A percentile compares a stretch with the other conserved stretches of the same genome.
phyloP scores from a whole-genome alignment of 352 stramenopile species.

The Aphanomyces euteiches region DNA sequence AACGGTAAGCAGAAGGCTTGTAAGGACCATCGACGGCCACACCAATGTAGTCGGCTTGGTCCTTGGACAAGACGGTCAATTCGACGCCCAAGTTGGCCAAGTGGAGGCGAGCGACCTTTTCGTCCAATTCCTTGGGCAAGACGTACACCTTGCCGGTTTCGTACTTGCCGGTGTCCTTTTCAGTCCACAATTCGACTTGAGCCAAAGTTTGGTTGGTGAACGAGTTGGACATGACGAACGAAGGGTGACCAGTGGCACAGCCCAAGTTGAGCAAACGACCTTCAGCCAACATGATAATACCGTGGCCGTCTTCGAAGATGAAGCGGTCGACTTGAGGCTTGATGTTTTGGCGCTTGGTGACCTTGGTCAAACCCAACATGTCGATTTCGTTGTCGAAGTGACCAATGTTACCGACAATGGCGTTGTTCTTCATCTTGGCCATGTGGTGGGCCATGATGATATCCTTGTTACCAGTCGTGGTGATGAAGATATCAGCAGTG shows the following conservation, averaged over 20 bases:
- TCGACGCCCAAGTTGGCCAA: constrained; percentile 93
- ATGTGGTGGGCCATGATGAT: constrained; percentile 97
- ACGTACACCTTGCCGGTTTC: constrained; percentile 95
- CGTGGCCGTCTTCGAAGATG: constrained; percentile 94
- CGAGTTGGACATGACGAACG: constrained; percentile 99
- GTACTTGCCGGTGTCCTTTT: constrained; percentile 96
- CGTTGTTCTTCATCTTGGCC: constrained; percentile 99
- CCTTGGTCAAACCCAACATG: constrained; percentile 90
- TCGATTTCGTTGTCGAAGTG: constrained; percentile 99
- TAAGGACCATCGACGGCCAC: constrained; percentile 91
- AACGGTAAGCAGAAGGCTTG: constrained; percentile 98
- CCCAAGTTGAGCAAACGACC: constrained; percentile 97
- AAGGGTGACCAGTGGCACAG: constrained; percentile 98
- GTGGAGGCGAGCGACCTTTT: constrained; percentile 98
- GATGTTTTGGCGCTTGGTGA: constrained; percentile 95
- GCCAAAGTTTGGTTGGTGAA: constrained; percentile 99
- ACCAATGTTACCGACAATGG: constrained; percentile 99
- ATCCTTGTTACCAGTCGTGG: constrained; percentile 98
- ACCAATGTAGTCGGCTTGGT: constrained; percentile 98
- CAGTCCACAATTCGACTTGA: constrained; percentile 98
- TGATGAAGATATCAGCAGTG: constrained; percentile 97
- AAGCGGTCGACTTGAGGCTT: constrained; percentile 99
- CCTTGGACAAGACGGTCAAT: constrained; percentile 91
- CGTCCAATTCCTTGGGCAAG: constrained; percentile 97
- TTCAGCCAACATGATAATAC: constrained; percentile 96